Percentiles rank a stretch among this genome's conserved stretches.
phyloP scores from a whole-genome alignment of 2,329 filamentous ascomycete genomes.

The Aspergillus cejpii region DNA sequence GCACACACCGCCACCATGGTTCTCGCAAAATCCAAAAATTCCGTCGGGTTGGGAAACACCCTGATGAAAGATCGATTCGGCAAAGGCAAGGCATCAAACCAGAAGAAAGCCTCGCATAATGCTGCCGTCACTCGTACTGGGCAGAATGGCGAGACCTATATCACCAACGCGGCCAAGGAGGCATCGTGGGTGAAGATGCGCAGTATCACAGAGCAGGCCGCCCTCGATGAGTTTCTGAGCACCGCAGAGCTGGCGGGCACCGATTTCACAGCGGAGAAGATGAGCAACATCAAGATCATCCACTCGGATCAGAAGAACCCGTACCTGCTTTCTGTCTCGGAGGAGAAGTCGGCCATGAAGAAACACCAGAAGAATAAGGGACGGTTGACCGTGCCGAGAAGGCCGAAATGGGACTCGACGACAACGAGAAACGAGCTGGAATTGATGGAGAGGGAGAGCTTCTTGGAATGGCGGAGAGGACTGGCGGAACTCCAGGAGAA shows the following conservation, averaged over 20 bases:
- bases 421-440: constrained; percentile 83
- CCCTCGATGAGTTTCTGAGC: constrained; percentile 90
- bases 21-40: constrained; percentile 87
- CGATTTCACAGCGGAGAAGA: constrained; percentile 97
- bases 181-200: constrained; percentile 99
- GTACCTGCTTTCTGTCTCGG: constrained; percentile 75
- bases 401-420: constrained; percentile 78
- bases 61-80: constrained; percentile 99
- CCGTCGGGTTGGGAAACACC: constrained; percentile 89
- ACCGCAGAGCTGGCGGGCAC: constrained; percentile 96
- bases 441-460: constrained; percentile 65
- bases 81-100: constrained; percentile 77
- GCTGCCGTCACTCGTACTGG: constrained; percentile 64
- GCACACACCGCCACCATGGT: constrained; percentile 50
- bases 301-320: constrained; percentile 95
- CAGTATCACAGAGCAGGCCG: constrained; percentile 93
- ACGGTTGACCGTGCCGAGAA: constrained; percentile 77
- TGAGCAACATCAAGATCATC: constrained; percentile 98
- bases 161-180: constrained; percentile 84
- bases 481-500: constrained; percentile 90
- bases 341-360: constrained; percentile 68
- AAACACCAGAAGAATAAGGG: constrained; percentile 78
- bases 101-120: constrained; percentile 62
- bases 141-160: constrained; percentile 76
- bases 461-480: constrained; percentile 82